Conservation (phyloP, 176 grass and related monocot genomes). For the Ampelocalamus luodianensis region DNA sequence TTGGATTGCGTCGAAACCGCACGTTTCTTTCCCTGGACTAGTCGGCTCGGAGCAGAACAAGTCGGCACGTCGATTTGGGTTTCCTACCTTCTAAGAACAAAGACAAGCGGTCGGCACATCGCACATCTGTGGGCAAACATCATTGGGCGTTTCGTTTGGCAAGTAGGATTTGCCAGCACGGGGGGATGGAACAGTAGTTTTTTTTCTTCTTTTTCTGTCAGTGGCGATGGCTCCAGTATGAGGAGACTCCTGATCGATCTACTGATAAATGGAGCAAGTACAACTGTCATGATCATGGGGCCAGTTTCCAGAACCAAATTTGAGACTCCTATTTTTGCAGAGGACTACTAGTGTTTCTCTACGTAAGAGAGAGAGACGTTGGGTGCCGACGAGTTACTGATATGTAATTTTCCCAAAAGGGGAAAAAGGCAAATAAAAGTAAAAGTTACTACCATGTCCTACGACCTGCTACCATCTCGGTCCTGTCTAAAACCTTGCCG, state of each 20-base stretch:
- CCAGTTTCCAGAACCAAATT: not conserved
- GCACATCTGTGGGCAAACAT: not conserved
- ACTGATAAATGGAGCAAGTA: not conserved
- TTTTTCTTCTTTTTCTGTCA: too few species aligned
- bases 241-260: not conserved
- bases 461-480: too few species aligned
- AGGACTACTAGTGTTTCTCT: not conserved
- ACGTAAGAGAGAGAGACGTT: not conserved
- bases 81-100: too few species aligned
- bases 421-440: not conserved
- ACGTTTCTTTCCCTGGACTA: not conserved
- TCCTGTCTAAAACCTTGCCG: too few species aligned
- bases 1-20: not conserved
- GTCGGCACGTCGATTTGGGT: not conserved
- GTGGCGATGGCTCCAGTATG: not conserved
- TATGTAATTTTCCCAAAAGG: not conserved
- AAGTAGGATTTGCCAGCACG: not conserved
- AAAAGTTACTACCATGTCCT: too few species aligned
- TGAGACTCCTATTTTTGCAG: not conserved
- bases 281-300: not conserved
- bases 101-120: not conserved
- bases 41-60: not conserved
- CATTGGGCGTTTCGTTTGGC: not conserved
- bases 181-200: too few species aligned
- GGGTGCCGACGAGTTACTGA: not conserved